Evolutionary conservation across 2,329 filamentous ascomycete species (phyloP).

Genomic region (Stylonectria norvegica): DNA sequence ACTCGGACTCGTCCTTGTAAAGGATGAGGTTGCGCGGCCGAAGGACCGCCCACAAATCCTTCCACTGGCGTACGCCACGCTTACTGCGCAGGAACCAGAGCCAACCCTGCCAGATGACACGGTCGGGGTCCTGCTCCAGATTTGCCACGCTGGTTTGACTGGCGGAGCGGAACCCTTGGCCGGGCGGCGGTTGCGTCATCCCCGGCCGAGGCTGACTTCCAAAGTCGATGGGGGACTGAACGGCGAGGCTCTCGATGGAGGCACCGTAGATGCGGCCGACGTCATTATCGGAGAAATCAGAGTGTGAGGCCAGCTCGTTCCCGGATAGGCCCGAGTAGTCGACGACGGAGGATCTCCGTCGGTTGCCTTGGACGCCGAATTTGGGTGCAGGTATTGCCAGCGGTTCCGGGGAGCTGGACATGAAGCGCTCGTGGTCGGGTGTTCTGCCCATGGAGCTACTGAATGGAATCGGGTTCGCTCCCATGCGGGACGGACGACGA

Average conservation of each 20-base stretch:
- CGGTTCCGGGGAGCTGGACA: constrained; percentile 62
- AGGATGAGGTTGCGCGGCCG: constrained; percentile 80
- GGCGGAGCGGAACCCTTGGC: constrained; percentile 47
- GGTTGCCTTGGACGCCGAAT: constrained; percentile 31
- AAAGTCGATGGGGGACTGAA: constrained; percentile 33
- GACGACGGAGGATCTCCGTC: constrained; percentile 58
- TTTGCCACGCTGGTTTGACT: constrained; percentile 59
- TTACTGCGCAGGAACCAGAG: constrained; percentile 81
- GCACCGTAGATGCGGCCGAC: constrained; percentile 45
- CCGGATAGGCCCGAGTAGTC: constrained; percentile 63
- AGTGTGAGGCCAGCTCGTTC: constrained; percentile 72
- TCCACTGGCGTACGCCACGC: constrained; percentile 85
- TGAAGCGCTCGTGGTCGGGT: constrained; percentile 39
- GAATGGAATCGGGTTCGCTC: constrained; percentile 17
- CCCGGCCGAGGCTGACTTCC: constrained; percentile 10
- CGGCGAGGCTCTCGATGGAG: constrained; percentile 49
- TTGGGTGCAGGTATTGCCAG: constrained; percentile 33
- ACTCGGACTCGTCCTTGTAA: constrained; percentile 92
- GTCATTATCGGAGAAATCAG: constrained; percentile 78
- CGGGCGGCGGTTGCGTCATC: constrained; percentile 28
- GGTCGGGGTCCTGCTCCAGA: constrained; percentile 67
- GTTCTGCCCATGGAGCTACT: constrained; percentile 20
- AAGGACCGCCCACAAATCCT: constrained; percentile 88
- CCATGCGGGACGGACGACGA: constrained; percentile 41
- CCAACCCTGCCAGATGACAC: constrained; percentile 92